These are phyloP conservation scores for Diaporthe vaccinii DNA, from an alignment of 2,329 filamentous ascomycete species.

Conservation along the genomic window DNA sequence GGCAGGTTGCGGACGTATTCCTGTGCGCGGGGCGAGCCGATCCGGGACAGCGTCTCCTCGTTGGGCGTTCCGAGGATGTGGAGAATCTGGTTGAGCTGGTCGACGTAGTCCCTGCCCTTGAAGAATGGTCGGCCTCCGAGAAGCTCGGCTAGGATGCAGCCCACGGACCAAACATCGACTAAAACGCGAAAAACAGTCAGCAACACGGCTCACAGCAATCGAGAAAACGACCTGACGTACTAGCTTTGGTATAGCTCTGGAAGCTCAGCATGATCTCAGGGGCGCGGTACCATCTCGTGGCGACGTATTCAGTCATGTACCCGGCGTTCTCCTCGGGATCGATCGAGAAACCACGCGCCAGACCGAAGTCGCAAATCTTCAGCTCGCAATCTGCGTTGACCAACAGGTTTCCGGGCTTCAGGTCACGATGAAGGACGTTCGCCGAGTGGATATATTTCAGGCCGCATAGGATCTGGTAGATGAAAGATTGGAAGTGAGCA, in stretches of 20 bases:
- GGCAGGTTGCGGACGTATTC: constrained; percentile 98
- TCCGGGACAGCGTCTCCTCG: constrained; percentile 92
- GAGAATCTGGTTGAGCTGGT: constrained; percentile 99
- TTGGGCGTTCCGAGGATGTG: constrained; percentile 98
- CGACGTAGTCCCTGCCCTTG: constrained; percentile 98
- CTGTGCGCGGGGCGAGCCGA: constrained; percentile 94
- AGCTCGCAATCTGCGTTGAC: constrained; percentile 99
- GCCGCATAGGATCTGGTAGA: constrained; percentile 99
- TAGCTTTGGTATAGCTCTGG: constrained; percentile 99
- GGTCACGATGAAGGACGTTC: constrained; percentile 94
- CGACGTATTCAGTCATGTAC: constrained; percentile 99
- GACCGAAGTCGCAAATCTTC: constrained; percentile 98
- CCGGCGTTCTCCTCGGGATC: constrained; percentile 98
- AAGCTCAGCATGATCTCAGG: constrained; percentile 99
- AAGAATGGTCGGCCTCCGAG: constrained; percentile 98
- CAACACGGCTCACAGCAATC: constrained; percentile 26
- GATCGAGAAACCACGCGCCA: constrained; percentile 95
- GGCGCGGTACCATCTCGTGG: constrained; percentile 93
- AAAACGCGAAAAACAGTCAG: constrained; percentile 34
- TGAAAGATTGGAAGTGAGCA: constrained; percentile 99
- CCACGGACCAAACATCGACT: constrained; percentile 99
- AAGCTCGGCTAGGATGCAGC: constrained; percentile 96
- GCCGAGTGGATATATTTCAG: constrained; percentile 99
- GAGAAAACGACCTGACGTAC: constrained; percentile 70
- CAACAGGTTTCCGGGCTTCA: constrained; percentile 96